Evolutionary conservation across 2,329 filamentous ascomycete genomes (phyloP).

Genomic region (Diaporthe capsici): DNA sequence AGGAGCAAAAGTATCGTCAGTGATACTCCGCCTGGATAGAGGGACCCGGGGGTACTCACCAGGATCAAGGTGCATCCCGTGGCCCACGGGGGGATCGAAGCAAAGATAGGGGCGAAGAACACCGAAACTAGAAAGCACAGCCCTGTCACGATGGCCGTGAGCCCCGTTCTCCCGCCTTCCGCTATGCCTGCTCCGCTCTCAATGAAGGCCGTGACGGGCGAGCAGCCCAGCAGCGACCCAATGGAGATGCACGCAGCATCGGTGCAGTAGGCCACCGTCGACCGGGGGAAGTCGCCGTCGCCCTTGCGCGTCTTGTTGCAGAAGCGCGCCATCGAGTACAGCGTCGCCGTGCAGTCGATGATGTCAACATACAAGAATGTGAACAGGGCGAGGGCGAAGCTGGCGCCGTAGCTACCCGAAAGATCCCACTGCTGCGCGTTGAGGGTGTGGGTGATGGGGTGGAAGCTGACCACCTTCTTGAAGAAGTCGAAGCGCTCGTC

Average conservation of each 20-base stretch:
- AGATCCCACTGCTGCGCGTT: conserved; percentile 78
- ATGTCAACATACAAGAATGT: conserved; percentile 87
- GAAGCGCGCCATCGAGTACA: conserved; percentile 87
- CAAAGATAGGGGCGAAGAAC: conserved; percentile 93
- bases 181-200: conserved; percentile 93
- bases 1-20: conserved; percentile 18
- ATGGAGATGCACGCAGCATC: conserved; percentile 81
- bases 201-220: conserved; percentile 89
- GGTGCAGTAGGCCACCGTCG: conserved; percentile 82
- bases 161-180: conserved; percentile 86
- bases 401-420: conserved; percentile 63
- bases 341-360: conserved; percentile 81
- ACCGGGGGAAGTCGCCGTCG: conserved; percentile 87
- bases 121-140: conserved; percentile 89
- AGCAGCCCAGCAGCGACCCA: conserved; percentile 80
- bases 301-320: conserved; percentile 65
- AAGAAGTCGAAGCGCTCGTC: conserved; percentile 79
- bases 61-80: conserved; percentile 88
- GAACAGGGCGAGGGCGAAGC: conserved; percentile 80
- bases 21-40: background rate
- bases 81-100: conserved; percentile 90
- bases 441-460: conserved; percentile 75
- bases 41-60: conserved; percentile 53
- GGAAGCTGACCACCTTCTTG: conserved; percentile 79
- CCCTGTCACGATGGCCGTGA: conserved; percentile 85